Evolutionary conservation across 148 eudicot genomes (phyloP).

Genomic region (Nyssa sinensis): DNA sequence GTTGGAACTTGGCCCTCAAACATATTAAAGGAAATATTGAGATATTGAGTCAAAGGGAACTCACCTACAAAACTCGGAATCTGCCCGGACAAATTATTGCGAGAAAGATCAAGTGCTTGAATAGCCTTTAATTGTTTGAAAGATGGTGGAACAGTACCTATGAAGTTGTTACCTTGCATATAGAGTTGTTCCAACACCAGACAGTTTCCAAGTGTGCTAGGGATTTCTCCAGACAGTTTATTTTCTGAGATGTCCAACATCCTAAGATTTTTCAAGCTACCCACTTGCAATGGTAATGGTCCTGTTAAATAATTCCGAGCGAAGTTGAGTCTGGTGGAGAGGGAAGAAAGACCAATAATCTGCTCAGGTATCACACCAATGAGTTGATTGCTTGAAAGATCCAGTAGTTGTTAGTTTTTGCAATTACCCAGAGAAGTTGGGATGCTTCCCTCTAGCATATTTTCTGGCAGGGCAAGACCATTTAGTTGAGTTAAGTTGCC

Average conservation of each 20-base stretch:
- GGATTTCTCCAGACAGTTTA: conserved; percentile 17
- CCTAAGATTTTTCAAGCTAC: neutral
- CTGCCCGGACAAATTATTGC: conserved; percentile 16
- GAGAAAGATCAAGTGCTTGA: conserved; percentile 12
- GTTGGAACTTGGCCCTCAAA: conserved; percentile 22
- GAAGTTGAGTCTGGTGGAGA: neutral
- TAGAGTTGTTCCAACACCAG: neutral
- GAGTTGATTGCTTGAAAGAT: conserved; percentile 11
- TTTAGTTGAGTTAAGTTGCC: conserved; percentile 16
- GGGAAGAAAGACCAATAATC: neutral
- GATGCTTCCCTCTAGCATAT: conserved; percentile 18
- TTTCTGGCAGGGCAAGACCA: neutral
- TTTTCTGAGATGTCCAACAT: neutral
- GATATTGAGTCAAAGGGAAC: neutral
- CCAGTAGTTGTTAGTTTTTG: neutral
- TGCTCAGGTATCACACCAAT: neutral
- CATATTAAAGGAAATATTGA: conserved; percentile 18
- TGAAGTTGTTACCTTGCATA: conserved; percentile 12
- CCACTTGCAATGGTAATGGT: conserved; percentile 4
- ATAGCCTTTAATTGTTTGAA: conserved; percentile 5
- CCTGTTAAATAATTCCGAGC: conserved; percentile 3
- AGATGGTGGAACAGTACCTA: conserved; percentile 17
- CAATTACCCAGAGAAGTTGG: conserved; percentile 19
- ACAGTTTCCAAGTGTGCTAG: neutral
- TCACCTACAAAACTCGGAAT: conserved; percentile 9